phyloP scores from a whole-genome alignment of 2,329 filamentous ascomycete genomes.

The Albophoma yamanashiensis region DNA sequence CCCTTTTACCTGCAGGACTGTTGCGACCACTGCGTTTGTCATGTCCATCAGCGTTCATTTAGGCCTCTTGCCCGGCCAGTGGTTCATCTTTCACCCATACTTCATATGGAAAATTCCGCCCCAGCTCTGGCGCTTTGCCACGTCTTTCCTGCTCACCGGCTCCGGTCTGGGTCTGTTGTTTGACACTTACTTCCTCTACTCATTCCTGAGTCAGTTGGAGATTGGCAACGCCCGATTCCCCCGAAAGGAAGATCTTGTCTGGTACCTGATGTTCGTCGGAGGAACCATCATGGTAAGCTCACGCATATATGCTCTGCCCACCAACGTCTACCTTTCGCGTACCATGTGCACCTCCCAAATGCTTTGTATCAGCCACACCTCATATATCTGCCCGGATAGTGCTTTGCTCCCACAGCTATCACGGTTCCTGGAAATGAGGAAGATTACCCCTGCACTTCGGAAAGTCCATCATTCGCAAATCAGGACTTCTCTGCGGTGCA shows the following conservation, averaged over 20 bases:
- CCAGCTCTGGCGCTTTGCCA: slow-evolving; percentile 31
- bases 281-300: slow-evolving; percentile 66
- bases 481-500: slow-evolving; percentile 53
- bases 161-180: slow-evolving; percentile 44
- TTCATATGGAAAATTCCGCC: slow-evolving; percentile 40
- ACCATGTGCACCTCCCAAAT: slow-evolving; percentile 6
- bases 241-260: slow-evolving; percentile 67
- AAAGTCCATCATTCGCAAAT: slow-evolving; percentile 56
- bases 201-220: slow-evolving; percentile 68
- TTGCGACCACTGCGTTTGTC: slow-evolving; percentile 50
- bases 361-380: slow-evolving; percentile 24
- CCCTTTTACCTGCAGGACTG: slow-evolving; percentile 40
- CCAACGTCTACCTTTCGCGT: slow-evolving; percentile 8
- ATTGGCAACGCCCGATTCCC: slow-evolving; percentile 59
- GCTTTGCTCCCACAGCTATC: slow-evolving; percentile 53
- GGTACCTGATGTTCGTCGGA: slow-evolving; percentile 67
- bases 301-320: slow-evolving; percentile 4
- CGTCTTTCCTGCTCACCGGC: slow-evolving; percentile 30
- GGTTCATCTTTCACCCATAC: slow-evolving; percentile 41
- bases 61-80: slow-evolving; percentile 36
- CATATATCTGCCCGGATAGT: slow-evolving; percentile 74
- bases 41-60: slow-evolving; percentile 51
- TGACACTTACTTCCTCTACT: slow-evolving; percentile 68
- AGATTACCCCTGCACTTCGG: slow-evolving; percentile 61
- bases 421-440: slow-evolving; percentile 78